Evolutionary conservation across 2,329 filamentous ascomycete species (phyloP).

Genomic region (Ascochyta viciae-villosae): DNA sequence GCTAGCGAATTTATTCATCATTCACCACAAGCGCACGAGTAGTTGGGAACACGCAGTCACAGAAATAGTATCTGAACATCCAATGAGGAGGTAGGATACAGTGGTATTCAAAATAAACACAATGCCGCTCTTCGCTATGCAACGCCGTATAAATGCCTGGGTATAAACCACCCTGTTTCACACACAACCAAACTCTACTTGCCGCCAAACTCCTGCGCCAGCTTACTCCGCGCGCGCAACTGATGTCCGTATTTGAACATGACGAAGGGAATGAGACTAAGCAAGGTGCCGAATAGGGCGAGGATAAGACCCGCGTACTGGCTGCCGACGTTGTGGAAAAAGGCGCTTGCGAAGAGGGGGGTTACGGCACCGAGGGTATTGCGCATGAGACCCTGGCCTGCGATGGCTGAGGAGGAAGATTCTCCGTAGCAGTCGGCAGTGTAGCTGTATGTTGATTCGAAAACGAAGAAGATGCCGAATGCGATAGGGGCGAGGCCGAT

Average conservation of each 20-base stretch:
- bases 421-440: slow-evolving; percentile 62
- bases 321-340: slow-evolving; percentile 62
- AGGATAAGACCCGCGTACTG: slow-evolving; percentile 61
- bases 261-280: slow-evolving; percentile 54
- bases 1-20: too few species aligned
- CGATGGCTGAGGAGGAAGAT: slow-evolving; percentile 54
- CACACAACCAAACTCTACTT: neutral
- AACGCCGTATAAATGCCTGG: too few species aligned
- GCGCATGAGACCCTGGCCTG: slow-evolving; percentile 60
- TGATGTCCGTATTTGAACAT: slow-evolving; percentile 53
- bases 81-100: too few species aligned
- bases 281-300: slow-evolving; percentile 54
- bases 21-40: too few species aligned
- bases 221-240: slow-evolving; percentile 50
- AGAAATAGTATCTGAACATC: too few species aligned
- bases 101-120: too few species aligned
- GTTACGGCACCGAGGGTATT: slow-evolving; percentile 62
- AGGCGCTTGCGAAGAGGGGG: slow-evolving; percentile 60
- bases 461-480: slow-evolving; percentile 62
- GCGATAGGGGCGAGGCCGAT: slow-evolving; percentile 60
- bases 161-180: neutral
- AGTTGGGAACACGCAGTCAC: too few species aligned
- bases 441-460: slow-evolving; percentile 57
- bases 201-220: slow-evolving; percentile 41
- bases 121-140: too few species aligned